These are phyloP conservation scores for Lentinus polychrous DNA, from an alignment of 1,284 basidiomycete genomes.

Conservation along the genomic window DNA sequence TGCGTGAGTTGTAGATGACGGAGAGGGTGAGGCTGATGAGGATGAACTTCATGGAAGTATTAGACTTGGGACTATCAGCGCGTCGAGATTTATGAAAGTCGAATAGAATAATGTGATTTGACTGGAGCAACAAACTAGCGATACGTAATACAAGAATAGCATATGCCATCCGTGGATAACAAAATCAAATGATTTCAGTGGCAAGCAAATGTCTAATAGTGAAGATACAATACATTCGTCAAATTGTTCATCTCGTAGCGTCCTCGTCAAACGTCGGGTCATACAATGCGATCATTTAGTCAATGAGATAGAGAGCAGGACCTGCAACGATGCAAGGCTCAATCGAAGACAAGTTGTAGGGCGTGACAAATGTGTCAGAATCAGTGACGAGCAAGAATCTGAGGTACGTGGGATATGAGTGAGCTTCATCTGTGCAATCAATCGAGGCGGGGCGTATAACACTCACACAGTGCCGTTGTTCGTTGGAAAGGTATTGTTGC, in stretches of 20 bases:
- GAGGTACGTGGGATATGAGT: too few species aligned
- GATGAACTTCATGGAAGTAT: too few species aligned
- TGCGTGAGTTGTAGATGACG: too few species aligned
- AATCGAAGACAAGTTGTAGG: conserved; percentile 48
- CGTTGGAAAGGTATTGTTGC: conserved; percentile 27
- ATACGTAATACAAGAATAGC: too few species aligned
- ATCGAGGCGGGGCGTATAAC: not conserved
- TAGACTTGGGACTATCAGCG: too few species aligned
- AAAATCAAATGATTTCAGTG: not conserved
- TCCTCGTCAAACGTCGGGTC: not conserved
- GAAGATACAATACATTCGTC: not conserved
- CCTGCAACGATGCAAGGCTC: conserved; percentile 55
- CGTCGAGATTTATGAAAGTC: too few species aligned
- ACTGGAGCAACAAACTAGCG: too few species aligned
- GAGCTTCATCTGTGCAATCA: too few species aligned
- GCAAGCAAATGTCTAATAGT: not conserved
- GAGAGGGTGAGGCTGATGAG: not conserved
- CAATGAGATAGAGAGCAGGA: conserved; percentile 44
- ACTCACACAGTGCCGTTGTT: conserved; percentile 45
- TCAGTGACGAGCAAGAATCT: conserved; percentile 53
- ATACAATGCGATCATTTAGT: conserved; percentile 21
- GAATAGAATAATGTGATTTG: too few species aligned
- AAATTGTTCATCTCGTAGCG: too few species aligned
- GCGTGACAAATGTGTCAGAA: conserved; percentile 45
- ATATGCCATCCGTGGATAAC: too few species aligned